These are phyloP conservation scores for Bigelowiella natans DNA, from an alignment of 78 protist genomes.

Conservation along the genomic window DNA sequence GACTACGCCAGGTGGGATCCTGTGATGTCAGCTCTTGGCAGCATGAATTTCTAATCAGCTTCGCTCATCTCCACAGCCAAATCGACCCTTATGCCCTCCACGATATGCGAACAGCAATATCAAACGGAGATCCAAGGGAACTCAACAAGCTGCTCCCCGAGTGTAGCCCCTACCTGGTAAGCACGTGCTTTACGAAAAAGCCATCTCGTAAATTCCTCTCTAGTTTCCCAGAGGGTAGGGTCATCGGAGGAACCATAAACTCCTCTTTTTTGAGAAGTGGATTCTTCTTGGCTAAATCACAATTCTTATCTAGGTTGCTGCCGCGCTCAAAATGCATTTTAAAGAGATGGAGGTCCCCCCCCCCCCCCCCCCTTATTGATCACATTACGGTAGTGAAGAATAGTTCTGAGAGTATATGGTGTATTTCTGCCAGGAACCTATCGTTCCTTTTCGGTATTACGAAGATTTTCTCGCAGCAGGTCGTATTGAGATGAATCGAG, in stretches of 20 bases:
- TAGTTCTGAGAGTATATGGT: too few relatives aligned
- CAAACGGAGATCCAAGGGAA: background rate
- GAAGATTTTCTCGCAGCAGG: too few relatives aligned
- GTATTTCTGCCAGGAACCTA: too few relatives aligned
- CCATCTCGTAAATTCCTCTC: too few relatives aligned
- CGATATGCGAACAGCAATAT: background rate
- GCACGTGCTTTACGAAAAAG: too few relatives aligned
- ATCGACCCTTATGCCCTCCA: background rate
- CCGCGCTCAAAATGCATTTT: background rate
- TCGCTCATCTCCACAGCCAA: background rate
- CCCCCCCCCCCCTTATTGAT: background rate
- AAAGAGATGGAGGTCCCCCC: background rate
- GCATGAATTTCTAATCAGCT: background rate
- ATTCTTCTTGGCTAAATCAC: too few relatives aligned
- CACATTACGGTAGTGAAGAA: too few relatives aligned
- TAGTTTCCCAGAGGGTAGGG: too few relatives aligned
- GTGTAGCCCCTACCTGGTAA: background rate
- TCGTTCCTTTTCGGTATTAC: too few relatives aligned
- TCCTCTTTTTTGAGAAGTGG: too few relatives aligned
- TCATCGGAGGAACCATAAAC: too few relatives aligned
- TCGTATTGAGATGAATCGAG: too few relatives aligned
- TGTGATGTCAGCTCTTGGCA: background rate
- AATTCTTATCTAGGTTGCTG: background rate
- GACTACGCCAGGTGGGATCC: background rate
- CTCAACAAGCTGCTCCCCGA: background rate